A percentile compares a stretch with the other conserved stretches of the same genome.
Conservation (phyloP, 148 eudicot genomes). For the Chenopodium berlandieri region DNA sequence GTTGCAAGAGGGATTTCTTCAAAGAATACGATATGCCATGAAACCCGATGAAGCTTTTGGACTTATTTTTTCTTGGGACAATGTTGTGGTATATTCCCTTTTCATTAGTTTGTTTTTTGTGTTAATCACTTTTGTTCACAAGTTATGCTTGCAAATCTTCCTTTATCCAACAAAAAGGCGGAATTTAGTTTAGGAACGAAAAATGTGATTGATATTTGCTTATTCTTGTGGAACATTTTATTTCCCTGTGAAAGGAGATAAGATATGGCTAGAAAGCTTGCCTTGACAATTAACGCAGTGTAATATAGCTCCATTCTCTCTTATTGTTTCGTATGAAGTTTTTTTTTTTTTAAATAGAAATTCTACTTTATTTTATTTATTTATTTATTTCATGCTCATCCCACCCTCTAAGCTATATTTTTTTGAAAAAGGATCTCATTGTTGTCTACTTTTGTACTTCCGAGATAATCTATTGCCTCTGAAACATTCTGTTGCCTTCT, state of each 20-base stretch:
- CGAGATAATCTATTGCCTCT: not conserved
- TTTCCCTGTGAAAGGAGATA: not conserved
- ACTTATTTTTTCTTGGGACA: constrained; percentile 95
- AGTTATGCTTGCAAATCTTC: not conserved
- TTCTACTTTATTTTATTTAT: not conserved
- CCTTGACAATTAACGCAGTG: not conserved
- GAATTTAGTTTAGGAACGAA: not conserved
- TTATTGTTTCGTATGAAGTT: not conserved
- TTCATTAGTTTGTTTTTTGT: constrained; percentile 6
- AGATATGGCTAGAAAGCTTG: not conserved
- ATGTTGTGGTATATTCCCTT: constrained; percentile 75
- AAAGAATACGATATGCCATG: constrained; percentile 93
- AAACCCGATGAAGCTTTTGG: constrained; percentile 99
- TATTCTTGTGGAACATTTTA: not conserved
- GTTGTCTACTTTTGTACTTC: not conserved
- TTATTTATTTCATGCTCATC: not conserved
- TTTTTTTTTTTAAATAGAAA: not conserved
- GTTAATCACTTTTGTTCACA: not conserved
- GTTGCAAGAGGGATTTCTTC: constrained; percentile 84
- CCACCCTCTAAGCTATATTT: not conserved
- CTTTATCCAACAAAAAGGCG: not conserved
- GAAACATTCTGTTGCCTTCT: too few species aligned
- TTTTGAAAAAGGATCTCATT: not conserved
- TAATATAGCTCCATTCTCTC: not conserved
- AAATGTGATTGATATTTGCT: not conserved